These are phyloP conservation scores for Colletotrichum sp. DNA, from an alignment of 2,329 filamentous ascomycete genomes.

Conservation along the genomic window DNA sequence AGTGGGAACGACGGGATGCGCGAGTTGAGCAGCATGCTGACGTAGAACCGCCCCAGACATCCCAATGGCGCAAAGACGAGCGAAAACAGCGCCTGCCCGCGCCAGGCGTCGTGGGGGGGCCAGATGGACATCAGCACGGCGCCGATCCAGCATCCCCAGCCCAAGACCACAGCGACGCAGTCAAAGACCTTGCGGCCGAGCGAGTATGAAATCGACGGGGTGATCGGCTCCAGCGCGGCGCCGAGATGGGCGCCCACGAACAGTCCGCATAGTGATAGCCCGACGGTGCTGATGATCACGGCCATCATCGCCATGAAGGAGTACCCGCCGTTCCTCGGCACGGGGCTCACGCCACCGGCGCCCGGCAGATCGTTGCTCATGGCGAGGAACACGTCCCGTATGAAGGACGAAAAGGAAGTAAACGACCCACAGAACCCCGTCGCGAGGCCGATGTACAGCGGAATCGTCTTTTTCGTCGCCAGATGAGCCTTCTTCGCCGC, in stretches of 20 bases:
- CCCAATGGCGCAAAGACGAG: slow-evolving; percentile 84
- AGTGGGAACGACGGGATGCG: slow-evolving; percentile 73
- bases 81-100: slow-evolving; percentile 75
- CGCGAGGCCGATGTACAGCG: slow-evolving; percentile 84
- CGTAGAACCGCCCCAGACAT: slow-evolving; percentile 76
- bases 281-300: slow-evolving; percentile 74
- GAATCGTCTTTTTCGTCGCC: slow-evolving; percentile 81
- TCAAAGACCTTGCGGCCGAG: slow-evolving; percentile 68
- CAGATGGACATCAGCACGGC: slow-evolving; percentile 74
- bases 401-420: slow-evolving; percentile 88
- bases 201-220: slow-evolving; percentile 63
- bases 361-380: slow-evolving; percentile 73
- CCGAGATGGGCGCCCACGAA: slow-evolving; percentile 79
- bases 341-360: slow-evolving; percentile 31
- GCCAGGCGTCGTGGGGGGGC: slow-evolving; percentile 77
- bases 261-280: slow-evolving; percentile 72
- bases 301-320: slow-evolving; percentile 83
- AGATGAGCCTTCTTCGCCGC: slow-evolving; percentile 62
- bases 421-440: slow-evolving; percentile 91
- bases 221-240: slow-evolving; percentile 59
- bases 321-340: slow-evolving; percentile 71
- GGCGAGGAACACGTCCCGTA: slow-evolving; percentile 80
- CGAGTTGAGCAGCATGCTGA: slow-evolving; percentile 73
- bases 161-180: slow-evolving; percentile 66
- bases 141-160: slow-evolving; percentile 77